Conservation (phyloP, 148 eudicot genomes). For the Polygonum aviculare region DNA sequence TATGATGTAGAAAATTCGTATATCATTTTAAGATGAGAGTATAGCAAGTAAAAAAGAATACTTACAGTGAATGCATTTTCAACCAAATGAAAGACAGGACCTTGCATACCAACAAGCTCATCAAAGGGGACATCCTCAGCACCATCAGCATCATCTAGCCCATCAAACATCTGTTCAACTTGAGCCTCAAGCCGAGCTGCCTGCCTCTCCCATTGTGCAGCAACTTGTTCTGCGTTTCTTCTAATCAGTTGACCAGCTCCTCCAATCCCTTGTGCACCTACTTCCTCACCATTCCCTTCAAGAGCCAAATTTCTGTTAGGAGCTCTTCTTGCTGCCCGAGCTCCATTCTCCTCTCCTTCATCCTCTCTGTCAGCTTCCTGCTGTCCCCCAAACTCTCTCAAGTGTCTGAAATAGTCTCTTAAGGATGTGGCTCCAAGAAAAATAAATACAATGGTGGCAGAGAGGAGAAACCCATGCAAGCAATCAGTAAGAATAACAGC, state of each 20-base stretch:
- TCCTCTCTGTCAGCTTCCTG: conserved; percentile 92
- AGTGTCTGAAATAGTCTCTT: conserved; percentile 88
- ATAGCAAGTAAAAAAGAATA: background rate
- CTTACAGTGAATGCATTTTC: conserved; percentile 86
- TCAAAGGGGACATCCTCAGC: conserved; percentile 99
- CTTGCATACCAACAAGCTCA: conserved; percentile 99
- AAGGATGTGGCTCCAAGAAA: conserved; percentile 92
- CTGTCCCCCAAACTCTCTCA: conserved; percentile 80
- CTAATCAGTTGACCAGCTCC: conserved; percentile 84
- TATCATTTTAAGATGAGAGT: background rate
- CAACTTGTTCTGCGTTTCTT: conserved; percentile 92
- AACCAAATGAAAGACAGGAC: conserved; percentile 93
- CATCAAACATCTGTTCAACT: conserved; percentile 98
- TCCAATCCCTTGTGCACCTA: conserved; percentile 73
- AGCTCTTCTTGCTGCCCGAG: conserved; percentile 78
- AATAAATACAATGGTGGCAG: conserved; percentile 90
- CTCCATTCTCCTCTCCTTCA: conserved; percentile 85
- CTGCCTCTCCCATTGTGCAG: conserved; percentile 96
- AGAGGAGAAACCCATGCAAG: conserved; percentile 92
- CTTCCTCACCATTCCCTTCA: conserved; percentile 80
- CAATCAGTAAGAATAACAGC: conserved; percentile 84
- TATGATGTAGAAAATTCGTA: background rate
- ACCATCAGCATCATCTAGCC: conserved; percentile 95
- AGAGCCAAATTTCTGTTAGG: conserved; percentile 58
- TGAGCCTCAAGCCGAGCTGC: conserved; percentile 99